Evolutionary conservation across 2,329 filamentous ascomycete species (phyloP), one percentile per base, ranked within the genome.

Genomic region (Byssoonygena ceratinophila): DNA sequence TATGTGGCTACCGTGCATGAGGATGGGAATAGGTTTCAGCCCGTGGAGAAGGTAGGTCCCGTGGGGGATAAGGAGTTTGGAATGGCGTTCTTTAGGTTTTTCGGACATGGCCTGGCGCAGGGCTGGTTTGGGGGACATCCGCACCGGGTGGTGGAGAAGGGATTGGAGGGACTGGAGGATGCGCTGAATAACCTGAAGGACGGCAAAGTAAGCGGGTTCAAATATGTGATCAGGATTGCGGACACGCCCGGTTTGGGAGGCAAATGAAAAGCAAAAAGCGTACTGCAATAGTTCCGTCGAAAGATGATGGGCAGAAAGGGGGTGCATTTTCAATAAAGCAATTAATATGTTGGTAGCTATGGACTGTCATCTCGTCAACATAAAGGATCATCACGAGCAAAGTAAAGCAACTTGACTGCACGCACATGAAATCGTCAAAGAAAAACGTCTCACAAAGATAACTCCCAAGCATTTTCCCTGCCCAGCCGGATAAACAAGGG

Each of bases 131-230:
- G 60, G 20, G 66, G 71, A 2, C 76, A 79, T 65, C 75, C 74
- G 31, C 65, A 66, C 53, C 72, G 79, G 59, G 69, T 79, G 12
- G 64, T 76, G 2, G 64, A 69, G 0, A 77, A 78, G 2, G 80
- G 80, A 0, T 59, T 84, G 47, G 69, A 63, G 3, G 78, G 80
- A 0, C 16, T 57, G 29, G 44, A 48, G 32, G 66, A 61, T 31
- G 81, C 69, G 0, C 60, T 85, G 64, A 63, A 65, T 57, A 75
- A 79, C 56, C 63, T 85, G 61, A 78, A 75, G 62, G 72, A 71
- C 25, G 82, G 82, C 0, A 80, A 78, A 64, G 80, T 77, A 20
- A 82, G 77, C 59, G 82, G 74, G 1, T 71, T 79, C 0, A 85
- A 85, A 67, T 84, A 82, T 68, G 76, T 85, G 0, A 79, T 47